Conservation (phyloP, 805 yeast genomes). For the Nakazawaea ishiwadae region DNA sequence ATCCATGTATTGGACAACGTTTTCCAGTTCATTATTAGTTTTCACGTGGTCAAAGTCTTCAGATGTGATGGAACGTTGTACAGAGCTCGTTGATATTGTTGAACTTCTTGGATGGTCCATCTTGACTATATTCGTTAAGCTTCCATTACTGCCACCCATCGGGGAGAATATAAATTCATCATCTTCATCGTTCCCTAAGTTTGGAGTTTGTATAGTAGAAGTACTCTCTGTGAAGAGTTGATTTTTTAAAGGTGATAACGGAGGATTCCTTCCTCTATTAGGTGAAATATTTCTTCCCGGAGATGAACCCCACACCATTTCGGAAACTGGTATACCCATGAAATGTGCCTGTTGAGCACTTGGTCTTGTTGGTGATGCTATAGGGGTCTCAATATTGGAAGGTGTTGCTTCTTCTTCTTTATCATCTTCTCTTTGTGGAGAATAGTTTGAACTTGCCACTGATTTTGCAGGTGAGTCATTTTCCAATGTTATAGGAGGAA, state of each 20-base stretch:
- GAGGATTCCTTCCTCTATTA: background rate
- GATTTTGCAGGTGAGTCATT: conserved; percentile 9
- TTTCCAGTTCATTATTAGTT: conserved; percentile 8
- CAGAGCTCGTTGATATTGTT: background rate
- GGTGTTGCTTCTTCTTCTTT: background rate
- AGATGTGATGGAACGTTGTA: conserved; percentile 1
- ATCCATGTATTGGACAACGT: conserved; percentile 13
- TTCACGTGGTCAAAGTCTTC: background rate
- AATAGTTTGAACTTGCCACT: conserved; percentile 8
- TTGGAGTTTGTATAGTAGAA: background rate
- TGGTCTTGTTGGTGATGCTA: conserved; percentile 7
- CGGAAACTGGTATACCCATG: conserved; percentile 8
- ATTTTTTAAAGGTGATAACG: conserved; percentile 15
- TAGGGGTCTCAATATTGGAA: background rate
- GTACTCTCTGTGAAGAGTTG: background rate
- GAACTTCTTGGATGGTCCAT: background rate
- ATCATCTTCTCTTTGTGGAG: background rate
- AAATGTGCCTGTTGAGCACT: conserved; percentile 8
- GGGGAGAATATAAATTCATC: conserved; percentile 24
- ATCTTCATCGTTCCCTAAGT: conserved; percentile 9
- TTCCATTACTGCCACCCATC: conserved; percentile 11
- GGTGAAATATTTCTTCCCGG: conserved; percentile 10
- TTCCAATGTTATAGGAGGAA: conserved; percentile 1
- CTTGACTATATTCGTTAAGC: conserved; percentile 3
- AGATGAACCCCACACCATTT: conserved; percentile 11